Evolutionary conservation across 805 yeast species (phyloP), one percentile per base, ranked within the genome.

Genomic region (Schwanniomyces pseudopolymorphus): DNA sequence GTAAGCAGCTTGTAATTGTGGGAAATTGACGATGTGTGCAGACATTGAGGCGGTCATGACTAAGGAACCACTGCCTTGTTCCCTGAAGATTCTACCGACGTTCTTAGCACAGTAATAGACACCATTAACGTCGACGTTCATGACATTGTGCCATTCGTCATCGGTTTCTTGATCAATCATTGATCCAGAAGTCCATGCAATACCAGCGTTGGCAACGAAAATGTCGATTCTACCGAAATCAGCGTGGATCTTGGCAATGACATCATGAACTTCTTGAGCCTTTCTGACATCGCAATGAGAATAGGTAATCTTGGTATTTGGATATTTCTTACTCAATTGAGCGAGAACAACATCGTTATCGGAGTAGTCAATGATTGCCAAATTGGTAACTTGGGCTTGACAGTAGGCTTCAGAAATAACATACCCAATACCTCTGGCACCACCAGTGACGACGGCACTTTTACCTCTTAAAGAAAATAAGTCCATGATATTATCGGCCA

Each of bases 41-140:
- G 94, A 85, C 87, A 89, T 89, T 33, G 96, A 87, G 4, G 95
- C 90, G 4, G 97, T 89, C 66, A 87, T 77, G 55, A 89, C 81
- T 56, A 90, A 74, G 1, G 95, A 85, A 26, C 97, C 96, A 48
- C 66, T 68, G 14, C 87, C 86, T 60, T 87, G 89, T 57, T 78
- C 70, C 64, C 80, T 80, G 77, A 90, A 90, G 47, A 84, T 74
- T 53, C 71, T 72, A 42, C 96, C 97, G 33, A 84, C 79, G 43
- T 77, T 70, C 70, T 85, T 85, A 50, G 96, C 85, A 60, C 91
- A 80, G 67, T 85, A 85, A 70, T 84, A 89, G 39, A 85, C 87
- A 9, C 94, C 89, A 61, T 87, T 84, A 50, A 90, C 72, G 62
- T 90, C 94, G 45, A 87, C 80, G 60, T 82, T 79, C 60, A 89